These are phyloP conservation scores for Chytriomyces sp. DNA, from an alignment of 192 early-diverging fungal genomes.

Conservation along the genomic window DNA sequence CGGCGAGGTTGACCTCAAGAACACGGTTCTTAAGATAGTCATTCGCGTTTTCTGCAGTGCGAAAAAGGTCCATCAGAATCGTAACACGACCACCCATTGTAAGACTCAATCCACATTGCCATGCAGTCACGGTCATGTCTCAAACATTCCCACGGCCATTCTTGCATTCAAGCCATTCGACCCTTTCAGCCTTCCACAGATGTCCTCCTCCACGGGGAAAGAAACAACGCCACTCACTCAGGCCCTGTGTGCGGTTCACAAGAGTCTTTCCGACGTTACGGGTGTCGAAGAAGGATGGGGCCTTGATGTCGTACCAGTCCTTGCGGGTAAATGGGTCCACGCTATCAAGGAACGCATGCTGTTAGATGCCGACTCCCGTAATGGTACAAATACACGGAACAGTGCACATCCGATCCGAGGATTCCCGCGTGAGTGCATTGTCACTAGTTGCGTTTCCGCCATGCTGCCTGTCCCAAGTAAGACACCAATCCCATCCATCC, in stretches of 20 bases:
- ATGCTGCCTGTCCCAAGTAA: not conserved
- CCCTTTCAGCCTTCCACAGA: no score
- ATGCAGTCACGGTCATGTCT: no score
- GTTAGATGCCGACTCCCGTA: not conserved
- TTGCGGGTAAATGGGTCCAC: slow-evolving; percentile 99
- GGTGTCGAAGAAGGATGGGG: slow-evolving; percentile 92
- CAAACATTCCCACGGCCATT: no score
- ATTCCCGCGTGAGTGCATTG: not conserved
- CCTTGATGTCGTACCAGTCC: slow-evolving; percentile 99
- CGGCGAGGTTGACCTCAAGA: slow-evolving; percentile 94
- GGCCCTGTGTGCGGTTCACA: slow-evolving; percentile 99
- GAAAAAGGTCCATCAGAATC: not conserved
- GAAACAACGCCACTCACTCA: slow-evolving; percentile 69
- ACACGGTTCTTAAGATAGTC: slow-evolving; percentile 96
- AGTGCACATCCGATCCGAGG: not conserved
- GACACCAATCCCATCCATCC: not conserved
- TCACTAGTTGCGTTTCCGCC: not conserved
- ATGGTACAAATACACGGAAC: not conserved
- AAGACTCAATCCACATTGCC: no score
- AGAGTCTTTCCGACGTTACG: slow-evolving; percentile 98
- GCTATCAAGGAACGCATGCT: slow-evolving; percentile 57
- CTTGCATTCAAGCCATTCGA: no score
- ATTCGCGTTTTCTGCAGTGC: slow-evolving; percentile 76
- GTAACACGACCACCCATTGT: no score
- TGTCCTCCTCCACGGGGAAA: not conserved